phyloP scores from a whole-genome alignment of 2,329 filamentous ascomycete species.

The Neonectria coccinea region DNA sequence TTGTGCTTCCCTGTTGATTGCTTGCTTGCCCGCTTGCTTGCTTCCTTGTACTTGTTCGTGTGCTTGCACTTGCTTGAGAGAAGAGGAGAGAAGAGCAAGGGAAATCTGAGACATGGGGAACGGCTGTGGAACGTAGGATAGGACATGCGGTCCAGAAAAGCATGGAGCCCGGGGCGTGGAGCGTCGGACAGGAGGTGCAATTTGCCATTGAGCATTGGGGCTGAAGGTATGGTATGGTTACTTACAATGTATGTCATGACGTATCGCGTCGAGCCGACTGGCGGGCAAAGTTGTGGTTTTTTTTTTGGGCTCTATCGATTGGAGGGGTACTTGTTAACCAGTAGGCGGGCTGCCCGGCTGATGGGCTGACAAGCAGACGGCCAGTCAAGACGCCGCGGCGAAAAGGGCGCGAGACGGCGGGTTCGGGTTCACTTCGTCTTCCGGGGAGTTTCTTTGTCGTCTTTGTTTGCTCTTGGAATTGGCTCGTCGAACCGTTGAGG shows the following conservation, averaged over 20 bases:
- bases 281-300: slow-evolving; percentile 16
- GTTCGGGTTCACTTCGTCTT: not conserved
- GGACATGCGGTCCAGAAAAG: slow-evolving; percentile 38
- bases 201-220: slow-evolving; percentile 22
- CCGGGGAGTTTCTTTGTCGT: not conserved
- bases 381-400: not conserved
- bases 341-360: not conserved
- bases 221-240: slow-evolving; percentile 26
- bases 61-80: not conserved
- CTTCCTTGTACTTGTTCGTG: not conserved
- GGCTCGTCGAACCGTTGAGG: not conserved
- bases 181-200: slow-evolving; percentile 13
- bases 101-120: slow-evolving; percentile 37
- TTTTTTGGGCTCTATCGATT: slow-evolving; percentile 32
- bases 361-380: not conserved
- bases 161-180: slow-evolving; percentile 33
- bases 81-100: not conserved
- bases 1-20: not conserved
- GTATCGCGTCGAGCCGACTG: slow-evolving; percentile 45
- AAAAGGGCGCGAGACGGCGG: not conserved
- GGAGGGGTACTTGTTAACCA: slow-evolving; percentile 32
- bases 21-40: not conserved
- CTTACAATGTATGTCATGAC: slow-evolving; percentile 58
- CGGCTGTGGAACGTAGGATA: slow-evolving; percentile 39
- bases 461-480: not conserved